Percentiles rank a stretch among this genome's conserved stretches.
These are phyloP conservation scores for Candida tallmaniae DNA, from an alignment of 805 yeast species.

Conservation along the genomic window DNA sequence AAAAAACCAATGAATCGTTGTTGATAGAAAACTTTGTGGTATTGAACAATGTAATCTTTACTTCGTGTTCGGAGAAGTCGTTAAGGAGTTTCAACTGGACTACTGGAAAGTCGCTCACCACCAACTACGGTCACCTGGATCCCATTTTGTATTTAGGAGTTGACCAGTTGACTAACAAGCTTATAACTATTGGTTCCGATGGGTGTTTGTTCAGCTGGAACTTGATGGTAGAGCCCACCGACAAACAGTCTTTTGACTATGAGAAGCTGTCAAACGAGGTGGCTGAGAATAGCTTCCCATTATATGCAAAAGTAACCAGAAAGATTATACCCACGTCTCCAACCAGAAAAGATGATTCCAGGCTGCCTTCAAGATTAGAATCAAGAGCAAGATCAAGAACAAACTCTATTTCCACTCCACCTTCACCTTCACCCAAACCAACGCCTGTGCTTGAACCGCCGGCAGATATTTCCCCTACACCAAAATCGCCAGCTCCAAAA, in stretches of 20 bases:
- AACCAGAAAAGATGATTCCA: conserved; percentile 1
- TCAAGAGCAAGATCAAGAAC: conserved; percentile 3
- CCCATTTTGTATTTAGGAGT: conserved; percentile 40
- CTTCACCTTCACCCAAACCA: conserved; percentile 3
- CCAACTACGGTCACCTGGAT: conserved; percentile 54
- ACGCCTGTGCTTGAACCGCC: too few relatives aligned
- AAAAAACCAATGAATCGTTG: conserved; percentile 35
- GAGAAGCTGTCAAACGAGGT: neutral
- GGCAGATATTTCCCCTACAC: too few relatives aligned
- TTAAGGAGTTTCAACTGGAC: conserved; percentile 44
- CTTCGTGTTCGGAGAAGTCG: conserved; percentile 54
- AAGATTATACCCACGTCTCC: conserved; percentile 8
- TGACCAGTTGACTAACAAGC: conserved; percentile 13
- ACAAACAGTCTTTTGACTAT: neutral
- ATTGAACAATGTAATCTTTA: conserved; percentile 27
- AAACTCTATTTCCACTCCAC: neutral
- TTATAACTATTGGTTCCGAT: conserved; percentile 45
- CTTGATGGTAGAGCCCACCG: conserved; percentile 4
- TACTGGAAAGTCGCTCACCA: conserved; percentile 44
- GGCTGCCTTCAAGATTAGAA: neutral
- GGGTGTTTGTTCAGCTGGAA: conserved; percentile 55
- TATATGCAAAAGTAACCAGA: conserved; percentile 18
- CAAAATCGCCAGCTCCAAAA: conserved; percentile 10
- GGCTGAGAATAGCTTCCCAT: neutral
- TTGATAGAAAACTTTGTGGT: conserved; percentile 42